Evolutionary conservation across 75 land plant species (phyloP).

Genomic region (Cunninghamia lanceolata): DNA sequence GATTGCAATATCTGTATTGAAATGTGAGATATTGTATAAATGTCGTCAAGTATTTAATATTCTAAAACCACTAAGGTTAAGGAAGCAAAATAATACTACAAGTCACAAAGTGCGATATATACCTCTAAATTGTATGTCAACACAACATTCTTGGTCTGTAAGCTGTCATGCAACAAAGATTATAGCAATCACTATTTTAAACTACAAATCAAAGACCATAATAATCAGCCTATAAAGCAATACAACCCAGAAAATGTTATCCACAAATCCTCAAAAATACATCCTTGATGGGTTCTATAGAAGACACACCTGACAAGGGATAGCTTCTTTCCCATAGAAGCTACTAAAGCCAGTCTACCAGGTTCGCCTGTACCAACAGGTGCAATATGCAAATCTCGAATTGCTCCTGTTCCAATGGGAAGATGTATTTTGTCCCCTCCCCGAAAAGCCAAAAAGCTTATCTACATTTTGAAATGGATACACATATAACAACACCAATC

Average conservation of each 20-base stretch:
- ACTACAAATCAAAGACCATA: constrained; percentile 8
- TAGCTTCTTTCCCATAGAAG: constrained; percentile 76
- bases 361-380: constrained; percentile 29
- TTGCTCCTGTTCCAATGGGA: constrained; percentile 50
- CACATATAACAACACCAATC: neutral
- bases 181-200: neutral
- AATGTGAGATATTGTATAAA: neutral
- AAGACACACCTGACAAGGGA: constrained; percentile 67
- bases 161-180: constrained; percentile 38
- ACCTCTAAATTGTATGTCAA: constrained; percentile 72
- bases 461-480: constrained; percentile 33
- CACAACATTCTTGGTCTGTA: constrained; percentile 66
- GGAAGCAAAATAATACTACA: neutral
- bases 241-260: neutral
- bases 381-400: constrained; percentile 69
- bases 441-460: constrained; percentile 52
- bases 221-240: neutral
- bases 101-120: neutral
- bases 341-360: constrained; percentile 61
- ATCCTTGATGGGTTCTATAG: neutral
- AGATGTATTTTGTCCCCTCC: constrained; percentile 55
- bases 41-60: neutral
- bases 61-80: neutral
- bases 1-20: neutral
- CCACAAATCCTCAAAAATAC: neutral